Base-by-base conservation (phyloP, 345 rosid species). In the Eutrema japonicum region DNA sequence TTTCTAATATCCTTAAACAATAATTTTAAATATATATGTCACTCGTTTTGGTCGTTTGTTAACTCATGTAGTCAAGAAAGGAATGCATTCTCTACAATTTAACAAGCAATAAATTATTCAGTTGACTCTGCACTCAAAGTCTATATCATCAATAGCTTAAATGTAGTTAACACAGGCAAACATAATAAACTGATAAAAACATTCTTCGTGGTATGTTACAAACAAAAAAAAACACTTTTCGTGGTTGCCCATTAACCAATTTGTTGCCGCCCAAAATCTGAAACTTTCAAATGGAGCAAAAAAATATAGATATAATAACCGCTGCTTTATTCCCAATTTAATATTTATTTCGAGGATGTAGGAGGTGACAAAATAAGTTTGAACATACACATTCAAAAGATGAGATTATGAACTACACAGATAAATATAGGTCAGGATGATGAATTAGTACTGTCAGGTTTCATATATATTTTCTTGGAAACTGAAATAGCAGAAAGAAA, bases 401-500 rank as follows among this genome's bases (percentile, higher is more conserved):
- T 33, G 35, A 22, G 41, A 47, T 57, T 40, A 16, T 10, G 27
- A 50, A 4, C 0, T 37, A 22, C 11, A 47, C 3, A 37, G 9
- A 49, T 65, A 33, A 32, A 50, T 13, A 40, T 70, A 56, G 38
- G 41, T 40, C 50, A 72, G 54, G 48, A 53, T 35, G 71, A 64
- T 64, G 57, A 65, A 57, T 26, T 58, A 74, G 48, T 22, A 42
- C 27, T 8, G 66, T 66, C 72, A 74, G 52, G 49, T 49, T 42
- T 63, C 4, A 10, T 59, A 61, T 68, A 75, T 63, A 60, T 69
- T 14, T 69, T 76, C 58, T 69, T 51, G 83, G 54, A 68, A 77
- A 77, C 77, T 76, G 47, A 61, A 59, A 54, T 45, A 52, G 70
- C 73, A 65, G 71, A 72, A 52, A 78, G 71, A 77, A 57, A 77